Evolutionary conservation across 768 basidiomycete genomes (phyloP).

Genomic region (Trametes meyenii): DNA sequence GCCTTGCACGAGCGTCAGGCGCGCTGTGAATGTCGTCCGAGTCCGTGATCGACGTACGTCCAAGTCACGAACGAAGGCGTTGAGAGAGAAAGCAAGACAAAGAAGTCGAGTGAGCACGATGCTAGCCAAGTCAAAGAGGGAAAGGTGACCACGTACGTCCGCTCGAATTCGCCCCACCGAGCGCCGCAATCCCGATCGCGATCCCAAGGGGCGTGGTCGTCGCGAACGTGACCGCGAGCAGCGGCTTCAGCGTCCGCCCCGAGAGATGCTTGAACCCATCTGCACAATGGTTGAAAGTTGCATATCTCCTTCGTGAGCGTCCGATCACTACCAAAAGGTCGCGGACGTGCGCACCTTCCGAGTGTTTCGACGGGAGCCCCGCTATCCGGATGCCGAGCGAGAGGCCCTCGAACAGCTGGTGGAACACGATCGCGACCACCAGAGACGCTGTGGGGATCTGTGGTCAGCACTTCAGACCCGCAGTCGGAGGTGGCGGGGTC

Average conservation of each 20-base stretch:
- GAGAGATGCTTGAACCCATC: conserved; percentile 35
- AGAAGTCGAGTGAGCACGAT: not conserved
- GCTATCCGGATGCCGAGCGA: conserved; percentile 83
- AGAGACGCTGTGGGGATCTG: conserved; percentile 61
- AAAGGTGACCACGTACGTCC: conserved; percentile 24
- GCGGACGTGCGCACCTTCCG: conserved; percentile 2
- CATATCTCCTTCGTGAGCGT: not conserved
- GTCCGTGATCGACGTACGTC: too few relatives aligned
- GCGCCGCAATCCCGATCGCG: conserved; percentile 54
- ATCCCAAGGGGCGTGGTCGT: conserved; percentile 77
- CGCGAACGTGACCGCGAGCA: conserved; percentile 65
- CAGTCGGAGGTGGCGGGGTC: too few relatives aligned
- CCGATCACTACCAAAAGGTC: conserved; percentile 9
- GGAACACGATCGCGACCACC: conserved; percentile 75
- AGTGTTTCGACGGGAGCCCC: conserved; percentile 47
- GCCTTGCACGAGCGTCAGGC: conserved; percentile 64
- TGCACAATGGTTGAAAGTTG: not conserved
- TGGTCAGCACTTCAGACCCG: not conserved
- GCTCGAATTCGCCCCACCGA: conserved; percentile 36
- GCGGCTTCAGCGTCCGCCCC: conserved; percentile 47
- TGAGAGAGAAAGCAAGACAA: conserved; percentile 4
- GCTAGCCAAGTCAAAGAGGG: too few relatives aligned
- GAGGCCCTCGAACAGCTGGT: conserved; percentile 84
- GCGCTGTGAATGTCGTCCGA: conserved; percentile 39
- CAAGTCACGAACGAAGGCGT: not conserved